phyloP scores from a whole-genome alignment of 192 early-diverging fungal species.

The Piromyces sp. region DNA sequence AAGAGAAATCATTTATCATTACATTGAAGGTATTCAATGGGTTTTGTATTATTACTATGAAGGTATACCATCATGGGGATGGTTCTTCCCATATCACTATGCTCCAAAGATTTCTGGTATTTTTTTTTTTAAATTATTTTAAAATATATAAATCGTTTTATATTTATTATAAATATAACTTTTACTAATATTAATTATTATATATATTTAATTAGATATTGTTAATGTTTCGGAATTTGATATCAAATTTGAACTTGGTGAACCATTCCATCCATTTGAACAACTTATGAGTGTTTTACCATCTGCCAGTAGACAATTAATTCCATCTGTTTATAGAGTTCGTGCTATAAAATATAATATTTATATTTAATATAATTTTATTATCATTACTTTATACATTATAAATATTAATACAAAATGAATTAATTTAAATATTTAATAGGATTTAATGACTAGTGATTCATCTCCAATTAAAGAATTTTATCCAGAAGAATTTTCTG shows the following conservation, averaged over 20 bases:
- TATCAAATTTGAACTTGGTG: conserved; percentile 60
- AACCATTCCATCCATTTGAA: conserved; percentile 88
- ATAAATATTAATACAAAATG: too few species aligned
- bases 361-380: too few species aligned
- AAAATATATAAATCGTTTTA: too few species aligned
- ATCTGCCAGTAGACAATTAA: conserved; percentile 58
- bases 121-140: too few species aligned
- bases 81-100: conserved; percentile 98
- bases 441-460: conserved; percentile 58
- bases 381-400: too few species aligned
- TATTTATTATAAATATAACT: too few species aligned
- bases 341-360: too few species aligned
- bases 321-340: conserved; percentile 54
- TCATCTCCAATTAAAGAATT: conserved; percentile 86
- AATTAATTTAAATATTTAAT: too few species aligned
- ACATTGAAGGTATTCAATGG: conserved; percentile 29
- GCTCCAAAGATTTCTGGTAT: conserved; percentile 24
- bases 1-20: neutral
- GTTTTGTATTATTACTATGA: conserved; percentile 92
- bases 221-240: conserved; percentile 20
- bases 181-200: too few species aligned
- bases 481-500: conserved; percentile 76
- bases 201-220: conserved; percentile 11
- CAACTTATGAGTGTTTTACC: conserved; percentile 98
- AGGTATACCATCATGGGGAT: conserved; percentile 90